Conservation (phyloP, 352 stramenopile genomes). For the Phytophthora cajani region DNA sequence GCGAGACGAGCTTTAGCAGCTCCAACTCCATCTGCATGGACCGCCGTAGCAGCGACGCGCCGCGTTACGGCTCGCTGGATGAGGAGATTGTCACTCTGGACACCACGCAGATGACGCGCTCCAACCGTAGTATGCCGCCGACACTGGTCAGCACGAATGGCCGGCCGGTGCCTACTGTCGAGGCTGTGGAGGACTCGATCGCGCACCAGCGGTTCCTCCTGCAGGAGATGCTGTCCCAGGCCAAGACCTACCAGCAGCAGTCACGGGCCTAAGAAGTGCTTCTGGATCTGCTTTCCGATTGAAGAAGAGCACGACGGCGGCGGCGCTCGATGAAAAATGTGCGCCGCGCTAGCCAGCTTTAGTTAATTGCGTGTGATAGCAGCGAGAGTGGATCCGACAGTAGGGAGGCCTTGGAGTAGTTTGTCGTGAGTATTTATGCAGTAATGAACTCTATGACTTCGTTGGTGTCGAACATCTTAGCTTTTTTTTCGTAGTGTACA, state of each 20-base stretch:
- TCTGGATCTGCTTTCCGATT: constrained; percentile 27
- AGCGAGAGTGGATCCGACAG: constrained; percentile 21
- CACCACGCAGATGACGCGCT: constrained; percentile 45
- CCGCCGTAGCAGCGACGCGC: constrained; percentile 35
- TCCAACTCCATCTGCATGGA: constrained; percentile 41
- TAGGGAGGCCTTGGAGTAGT: constrained; percentile 19
- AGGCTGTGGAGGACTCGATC: constrained; percentile 67
- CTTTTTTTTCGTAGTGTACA: background rate
- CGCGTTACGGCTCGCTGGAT: constrained; percentile 39
- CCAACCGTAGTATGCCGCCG: constrained; percentile 12
- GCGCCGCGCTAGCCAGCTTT: constrained; percentile 8
- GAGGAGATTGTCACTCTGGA: constrained; percentile 53
- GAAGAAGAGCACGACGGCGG: constrained; percentile 29
- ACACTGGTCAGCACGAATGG: constrained; percentile 16
- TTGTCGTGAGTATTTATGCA: constrained; percentile 42
- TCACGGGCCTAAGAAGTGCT: constrained; percentile 21
- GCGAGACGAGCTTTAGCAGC: constrained; percentile 53
- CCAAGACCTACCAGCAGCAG: constrained; percentile 48
- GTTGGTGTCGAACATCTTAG: background rate
- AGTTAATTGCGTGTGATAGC: constrained; percentile 30
- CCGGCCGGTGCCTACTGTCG: constrained; percentile 30
- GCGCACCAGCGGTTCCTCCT: constrained; percentile 69
- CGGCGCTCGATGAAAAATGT: constrained; percentile 23
- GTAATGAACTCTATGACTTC: constrained; percentile 30
- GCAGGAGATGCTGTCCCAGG: constrained; percentile 70